phyloP scores from a whole-genome alignment of 495 filamentous ascomycete genomes.

The Rhypophila decipiens region DNA sequence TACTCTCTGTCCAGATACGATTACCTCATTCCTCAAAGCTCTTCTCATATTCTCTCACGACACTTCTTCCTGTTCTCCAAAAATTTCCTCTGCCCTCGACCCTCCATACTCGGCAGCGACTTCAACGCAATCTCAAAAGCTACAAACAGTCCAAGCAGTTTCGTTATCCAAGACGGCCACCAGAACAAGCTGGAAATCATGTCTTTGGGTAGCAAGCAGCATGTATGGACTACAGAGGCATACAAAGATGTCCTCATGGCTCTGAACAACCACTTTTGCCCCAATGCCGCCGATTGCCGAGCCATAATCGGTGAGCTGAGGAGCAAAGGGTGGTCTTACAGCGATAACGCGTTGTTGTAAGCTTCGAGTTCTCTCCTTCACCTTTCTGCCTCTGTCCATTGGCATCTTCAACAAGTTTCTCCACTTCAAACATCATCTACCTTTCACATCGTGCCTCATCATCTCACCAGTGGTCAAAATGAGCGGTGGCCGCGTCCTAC shows the following conservation, averaged over 20 bases:
- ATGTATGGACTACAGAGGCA: conserved; percentile 18
- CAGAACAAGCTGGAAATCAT: neutral
- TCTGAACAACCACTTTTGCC: conserved; percentile 14
- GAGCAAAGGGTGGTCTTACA: conserved; percentile 19
- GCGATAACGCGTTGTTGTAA: conserved; percentile 25
- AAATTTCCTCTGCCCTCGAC: neutral
- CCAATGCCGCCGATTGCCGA: conserved; percentile 11
- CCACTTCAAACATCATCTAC: neutral
- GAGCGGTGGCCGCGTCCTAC: conserved; percentile 3
- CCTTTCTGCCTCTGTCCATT: neutral
- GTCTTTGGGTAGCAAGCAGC: neutral
- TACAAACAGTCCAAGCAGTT: neutral
- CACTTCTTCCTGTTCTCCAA: too few relatives aligned
- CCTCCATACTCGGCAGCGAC: neutral
- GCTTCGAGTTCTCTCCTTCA: conserved; percentile 3
- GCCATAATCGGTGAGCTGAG: conserved; percentile 9
- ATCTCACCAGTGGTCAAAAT: conserved; percentile 5
- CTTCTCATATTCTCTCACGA: too few relatives aligned
- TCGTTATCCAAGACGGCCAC: neutral
- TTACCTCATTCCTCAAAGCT: too few relatives aligned
- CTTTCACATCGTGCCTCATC: neutral
- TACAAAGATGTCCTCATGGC: conserved; percentile 21
- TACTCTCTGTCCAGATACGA: neutral
- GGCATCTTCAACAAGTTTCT: neutral
- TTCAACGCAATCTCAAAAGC: neutral